Base-by-base conservation (phyloP, 768 basidiomycete species). In the Tubosaeta sp. region DNA sequence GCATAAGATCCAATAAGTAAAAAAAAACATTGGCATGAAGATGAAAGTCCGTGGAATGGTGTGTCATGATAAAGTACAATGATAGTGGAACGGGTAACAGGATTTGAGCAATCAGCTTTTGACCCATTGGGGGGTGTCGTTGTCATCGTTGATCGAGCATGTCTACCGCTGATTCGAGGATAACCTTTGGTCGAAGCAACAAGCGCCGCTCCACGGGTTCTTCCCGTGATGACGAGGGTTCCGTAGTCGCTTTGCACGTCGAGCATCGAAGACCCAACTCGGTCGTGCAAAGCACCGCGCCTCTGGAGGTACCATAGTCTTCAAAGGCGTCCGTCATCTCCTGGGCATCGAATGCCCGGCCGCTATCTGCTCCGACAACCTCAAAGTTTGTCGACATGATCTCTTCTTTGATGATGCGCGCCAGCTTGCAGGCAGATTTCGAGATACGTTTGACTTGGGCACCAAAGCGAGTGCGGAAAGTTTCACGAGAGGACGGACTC, bases 311-410 rank as follows among this genome's bases (percentile, higher is more conserved):
- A 9, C 72, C 77, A 56, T 82, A 82, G 39, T 81, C 79, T 38
- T 79, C 82, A 68, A 87, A 88, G 39, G 79, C 79, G 62, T 86
- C 83, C 26, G 67, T 60, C 83, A 85, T 85, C 29, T 72, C 71
- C 19, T 72, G 69, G 4, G 69, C 66, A 48, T 82, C 76, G 59
- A 81, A 85, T 11, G 67, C 12, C 16, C 73, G 71, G 3, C 78
- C 79, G 31, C 78, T 75, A 52, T 85, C 82, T 2, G 82, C 78
- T 17, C 81, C 76, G 37, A 85, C 67, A 33, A 89, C 76, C 59
- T 90, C 85, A 59, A 90, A 91, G 52, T 77, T 82, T 2, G 87
- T 85, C 3, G 84, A 86, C 73, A 91, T 79, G 60, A 88, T 87
- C 54, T 88, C 87, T 59, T 91, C 86, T 45, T 80, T 73, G 33